phyloP scores from a whole-genome alignment of 306 rosid species.

The cucumber (Cucumis sativus) region DNA sequence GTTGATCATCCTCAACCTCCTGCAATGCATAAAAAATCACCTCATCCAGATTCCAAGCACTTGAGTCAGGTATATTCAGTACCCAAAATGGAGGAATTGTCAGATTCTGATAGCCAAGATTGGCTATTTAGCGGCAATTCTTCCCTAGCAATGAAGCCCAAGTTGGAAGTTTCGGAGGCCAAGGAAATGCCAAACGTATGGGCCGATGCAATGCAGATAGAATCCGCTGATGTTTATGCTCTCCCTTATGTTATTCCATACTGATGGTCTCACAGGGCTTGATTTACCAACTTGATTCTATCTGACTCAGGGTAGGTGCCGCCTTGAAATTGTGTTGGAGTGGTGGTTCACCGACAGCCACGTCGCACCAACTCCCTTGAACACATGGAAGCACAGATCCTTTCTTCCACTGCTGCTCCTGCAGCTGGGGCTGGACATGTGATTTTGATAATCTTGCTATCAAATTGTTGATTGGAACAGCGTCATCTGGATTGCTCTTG shows the following conservation, averaged over 20 bases:
- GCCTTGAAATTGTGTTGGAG: conserved; percentile 11
- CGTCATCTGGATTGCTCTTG: conserved; percentile 6
- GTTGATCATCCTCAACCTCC: conserved; percentile 19
- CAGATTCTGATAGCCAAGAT: conserved; percentile 42
- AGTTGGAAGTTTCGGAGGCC: conserved; percentile 24
- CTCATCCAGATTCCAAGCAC: conserved; percentile 71
- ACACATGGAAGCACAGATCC: not conserved
- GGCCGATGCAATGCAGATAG: conserved; percentile 74
- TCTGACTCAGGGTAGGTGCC: conserved; percentile 10
- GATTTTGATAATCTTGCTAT: not conserved
- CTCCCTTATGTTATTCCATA: conserved; percentile 90
- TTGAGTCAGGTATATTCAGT: conserved; percentile 49
- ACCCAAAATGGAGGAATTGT: conserved; percentile 48
- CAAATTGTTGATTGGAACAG: not conserved
- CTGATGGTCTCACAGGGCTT: conserved; percentile 28
- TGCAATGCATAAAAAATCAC: conserved; percentile 30
- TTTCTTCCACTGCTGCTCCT: not conserved
- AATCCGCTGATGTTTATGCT: conserved; percentile 50
- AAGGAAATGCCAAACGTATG: conserved; percentile 55
- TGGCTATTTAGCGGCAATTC: conserved; percentile 51
- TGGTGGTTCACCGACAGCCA: not conserved
- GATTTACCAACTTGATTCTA: conserved; percentile 15
- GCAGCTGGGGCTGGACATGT: not conserved
- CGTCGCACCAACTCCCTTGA: not conserved
- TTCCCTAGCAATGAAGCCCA: conserved; percentile 26